These are phyloP conservation scores for Adansonia grandidieri DNA, from an alignment of 441 rosid species.

Conservation along the genomic window DNA sequence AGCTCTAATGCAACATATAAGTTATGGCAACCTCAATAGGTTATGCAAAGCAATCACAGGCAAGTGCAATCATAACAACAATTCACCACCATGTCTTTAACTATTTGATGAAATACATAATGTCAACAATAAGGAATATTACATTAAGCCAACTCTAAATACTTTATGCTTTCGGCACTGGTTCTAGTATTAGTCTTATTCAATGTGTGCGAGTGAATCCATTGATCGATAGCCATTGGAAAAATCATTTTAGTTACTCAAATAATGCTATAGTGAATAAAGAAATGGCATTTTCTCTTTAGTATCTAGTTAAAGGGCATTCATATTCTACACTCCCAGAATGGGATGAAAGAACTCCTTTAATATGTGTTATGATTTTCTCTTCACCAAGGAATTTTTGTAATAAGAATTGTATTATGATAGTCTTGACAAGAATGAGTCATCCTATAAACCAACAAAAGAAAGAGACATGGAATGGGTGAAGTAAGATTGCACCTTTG, in stretches of 20 bases:
- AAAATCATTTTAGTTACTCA: conserved; percentile 20
- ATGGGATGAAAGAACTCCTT: conserved; percentile 30
- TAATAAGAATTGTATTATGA: neutral
- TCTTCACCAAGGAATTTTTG: neutral
- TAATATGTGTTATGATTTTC: conserved; percentile 14
- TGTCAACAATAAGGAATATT: neutral
- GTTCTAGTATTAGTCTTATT: neutral
- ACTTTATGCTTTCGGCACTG: neutral
- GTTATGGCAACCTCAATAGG: conserved; percentile 29
- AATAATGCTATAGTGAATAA: neutral
- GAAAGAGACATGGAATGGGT: conserved; percentile 1
- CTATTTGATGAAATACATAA: neutral
- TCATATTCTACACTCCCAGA: neutral
- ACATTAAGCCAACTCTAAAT: neutral
- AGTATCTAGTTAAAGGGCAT: neutral
- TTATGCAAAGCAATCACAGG: conserved; percentile 22
- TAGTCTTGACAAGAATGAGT: conserved; percentile 31
- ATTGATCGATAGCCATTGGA: neutral
- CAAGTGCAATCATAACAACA: conserved; percentile 19
- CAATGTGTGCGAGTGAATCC: neutral
- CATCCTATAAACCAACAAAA: neutral
- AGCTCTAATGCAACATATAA: conserved; percentile 5
- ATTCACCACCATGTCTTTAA: too few species aligned
- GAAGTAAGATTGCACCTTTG: conserved; percentile 20
- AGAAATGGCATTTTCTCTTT: neutral